Percentiles rank a stretch among this genome's conserved stretches.
Conservation (phyloP, 1,284 basidiomycete species). For the Microbotryum violaceum region DNA sequence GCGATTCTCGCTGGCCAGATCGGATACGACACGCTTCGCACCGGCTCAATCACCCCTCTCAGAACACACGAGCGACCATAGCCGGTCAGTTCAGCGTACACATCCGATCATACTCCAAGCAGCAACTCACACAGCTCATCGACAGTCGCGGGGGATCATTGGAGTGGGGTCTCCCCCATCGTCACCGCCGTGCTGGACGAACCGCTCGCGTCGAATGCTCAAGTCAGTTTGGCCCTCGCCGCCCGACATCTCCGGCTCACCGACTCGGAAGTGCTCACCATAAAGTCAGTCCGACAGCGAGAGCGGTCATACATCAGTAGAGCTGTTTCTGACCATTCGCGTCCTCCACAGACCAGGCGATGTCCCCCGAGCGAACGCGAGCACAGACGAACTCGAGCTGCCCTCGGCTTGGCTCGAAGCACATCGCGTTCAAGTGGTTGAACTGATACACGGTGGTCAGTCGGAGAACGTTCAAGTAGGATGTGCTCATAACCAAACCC, state of each 20-base stretch:
- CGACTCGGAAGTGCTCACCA: background rate
- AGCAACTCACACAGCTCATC: background rate
- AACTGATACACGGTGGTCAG: constrained; percentile 22
- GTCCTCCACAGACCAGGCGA: constrained; percentile 19
- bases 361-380: background rate
- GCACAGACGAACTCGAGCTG: constrained; percentile 1
- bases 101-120: background rate
- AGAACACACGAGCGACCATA: background rate
- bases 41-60: constrained; percentile 4
- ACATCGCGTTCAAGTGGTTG: constrained; percentile 15
- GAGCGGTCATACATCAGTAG: background rate
- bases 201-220: constrained; percentile 19
- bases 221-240: constrained; percentile 22
- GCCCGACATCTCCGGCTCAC: background rate
- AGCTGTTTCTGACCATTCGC: constrained; percentile 6
- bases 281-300: background rate
- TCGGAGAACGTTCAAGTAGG: background rate
- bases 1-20: constrained; percentile 4
- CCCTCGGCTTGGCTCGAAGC: constrained; percentile 20
- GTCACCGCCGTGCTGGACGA: constrained; percentile 25
- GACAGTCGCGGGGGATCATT: constrained; percentile 21
- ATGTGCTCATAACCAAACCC: background rate
- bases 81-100: constrained; percentile 8
- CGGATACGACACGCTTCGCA: constrained; percentile 9
- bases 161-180: constrained; percentile 7